A percentile compares a stretch with the other conserved stretches of the same genome.
Conservation (phyloP, 805 yeast genomes). For the Kodamaea neixiangensis region DNA sequence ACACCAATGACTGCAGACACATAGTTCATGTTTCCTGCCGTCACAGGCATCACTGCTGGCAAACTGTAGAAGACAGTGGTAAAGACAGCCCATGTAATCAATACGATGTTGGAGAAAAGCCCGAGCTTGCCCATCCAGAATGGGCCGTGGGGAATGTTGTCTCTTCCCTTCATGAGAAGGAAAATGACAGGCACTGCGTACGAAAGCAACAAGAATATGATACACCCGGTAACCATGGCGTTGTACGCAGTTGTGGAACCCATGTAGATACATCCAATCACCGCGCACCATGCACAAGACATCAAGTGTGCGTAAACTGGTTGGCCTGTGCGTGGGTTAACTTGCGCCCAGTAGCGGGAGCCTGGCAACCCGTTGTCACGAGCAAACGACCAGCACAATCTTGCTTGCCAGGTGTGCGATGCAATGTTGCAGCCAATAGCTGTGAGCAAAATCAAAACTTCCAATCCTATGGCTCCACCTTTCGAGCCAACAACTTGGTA, state of each 20-base stretch:
- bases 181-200: slow-evolving; percentile 58
- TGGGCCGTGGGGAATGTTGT: slow-evolving; percentile 59
- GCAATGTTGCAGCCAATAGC: slow-evolving; percentile 62
- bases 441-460: slow-evolving; percentile 49
- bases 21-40: slow-evolving; percentile 65
- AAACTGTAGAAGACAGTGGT: slow-evolving; percentile 62
- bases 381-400: slow-evolving; percentile 68
- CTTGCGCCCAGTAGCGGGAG: slow-evolving; percentile 50
- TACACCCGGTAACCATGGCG: slow-evolving; percentile 62
- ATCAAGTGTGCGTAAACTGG: slow-evolving; percentile 62
- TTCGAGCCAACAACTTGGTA: slow-evolving; percentile 55
- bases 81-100: slow-evolving; percentile 59
- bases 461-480: slow-evolving; percentile 57
- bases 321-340: slow-evolving; percentile 49
- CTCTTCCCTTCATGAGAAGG: slow-evolving; percentile 50
- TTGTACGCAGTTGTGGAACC: slow-evolving; percentile 70
- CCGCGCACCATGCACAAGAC: slow-evolving; percentile 52
- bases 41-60: slow-evolving; percentile 65
- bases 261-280: slow-evolving; percentile 62
- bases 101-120: slow-evolving; percentile 48
- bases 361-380: slow-evolving; percentile 65
- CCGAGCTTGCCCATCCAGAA: slow-evolving; percentile 67
- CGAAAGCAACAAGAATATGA: slow-evolving; percentile 57
- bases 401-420: slow-evolving; percentile 67
- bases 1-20: slow-evolving; percentile 54